Conservation (phyloP, 2,329 filamentous ascomycete genomes). For the Clonostachys solani region DNA sequence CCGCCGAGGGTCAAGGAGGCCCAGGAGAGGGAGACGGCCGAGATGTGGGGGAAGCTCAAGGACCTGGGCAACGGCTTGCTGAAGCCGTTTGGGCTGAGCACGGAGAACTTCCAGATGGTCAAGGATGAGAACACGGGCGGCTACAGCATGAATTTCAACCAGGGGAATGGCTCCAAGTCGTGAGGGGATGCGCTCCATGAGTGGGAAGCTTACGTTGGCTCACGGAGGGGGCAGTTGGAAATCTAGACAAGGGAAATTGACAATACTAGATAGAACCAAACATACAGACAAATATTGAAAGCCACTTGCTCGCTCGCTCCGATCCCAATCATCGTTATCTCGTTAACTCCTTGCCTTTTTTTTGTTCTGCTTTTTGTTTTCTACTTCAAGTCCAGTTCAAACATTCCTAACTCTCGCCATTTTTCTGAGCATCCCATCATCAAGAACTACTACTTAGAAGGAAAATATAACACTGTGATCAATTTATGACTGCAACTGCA, state of each 20-base stretch:
- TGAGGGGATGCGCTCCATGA: slow-evolving; percentile 6
- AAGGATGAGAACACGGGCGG: slow-evolving; percentile 87
- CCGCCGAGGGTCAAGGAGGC: slow-evolving; percentile 69
- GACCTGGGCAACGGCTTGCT: slow-evolving; percentile 87
- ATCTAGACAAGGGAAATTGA: neutral
- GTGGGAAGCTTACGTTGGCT: neutral
- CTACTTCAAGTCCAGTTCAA: too few relatives aligned
- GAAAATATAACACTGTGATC: too few relatives aligned
- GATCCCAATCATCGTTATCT: slow-evolving; percentile 22
- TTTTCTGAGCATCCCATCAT: too few relatives aligned
- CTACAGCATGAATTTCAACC: slow-evolving; percentile 87
- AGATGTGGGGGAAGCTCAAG: slow-evolving; percentile 98
- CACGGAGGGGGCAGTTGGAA: neutral
- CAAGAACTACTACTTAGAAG: too few relatives aligned
- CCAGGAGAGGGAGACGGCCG: slow-evolving; percentile 81
- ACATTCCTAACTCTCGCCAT: too few relatives aligned
- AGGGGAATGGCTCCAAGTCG: slow-evolving; percentile 12
- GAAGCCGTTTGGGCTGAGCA: slow-evolving; percentile 90
- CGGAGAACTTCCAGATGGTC: slow-evolving; percentile 90
- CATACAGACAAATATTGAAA: neutral
- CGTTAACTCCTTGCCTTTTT: slow-evolving; percentile 13
- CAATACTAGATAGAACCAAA: neutral
- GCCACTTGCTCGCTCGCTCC: slow-evolving; percentile 57
- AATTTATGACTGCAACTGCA: too few relatives aligned
- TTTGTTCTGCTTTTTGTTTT: too few relatives aligned